phyloP scores from a whole-genome alignment of 164 flowering plant species.

The Magnolia kwangsiensis region DNA sequence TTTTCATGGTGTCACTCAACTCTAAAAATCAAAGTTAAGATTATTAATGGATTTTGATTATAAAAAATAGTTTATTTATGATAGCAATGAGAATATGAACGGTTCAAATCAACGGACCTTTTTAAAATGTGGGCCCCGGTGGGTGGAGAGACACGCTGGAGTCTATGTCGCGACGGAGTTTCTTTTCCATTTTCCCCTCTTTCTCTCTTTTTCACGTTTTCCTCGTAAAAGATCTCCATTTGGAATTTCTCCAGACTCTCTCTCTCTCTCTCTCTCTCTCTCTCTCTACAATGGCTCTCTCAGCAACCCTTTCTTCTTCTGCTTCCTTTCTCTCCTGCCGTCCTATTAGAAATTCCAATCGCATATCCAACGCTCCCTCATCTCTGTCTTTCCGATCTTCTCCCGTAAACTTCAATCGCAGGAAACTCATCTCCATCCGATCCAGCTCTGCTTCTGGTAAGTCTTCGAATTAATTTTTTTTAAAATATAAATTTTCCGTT shows the following conservation, averaged over 20 bases:
- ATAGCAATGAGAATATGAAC: no score
- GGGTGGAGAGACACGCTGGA: no score
- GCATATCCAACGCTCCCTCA: neutral
- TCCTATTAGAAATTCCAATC: neutral
- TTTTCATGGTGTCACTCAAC: no score
- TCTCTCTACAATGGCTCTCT: neutral
- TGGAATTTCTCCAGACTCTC: neutral
- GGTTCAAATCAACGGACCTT: no score
- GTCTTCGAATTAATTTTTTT: no score
- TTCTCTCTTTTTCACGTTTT: neutral
- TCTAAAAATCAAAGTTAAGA: no score
- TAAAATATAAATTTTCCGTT: no score
- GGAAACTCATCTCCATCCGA: constrained; percentile 4
- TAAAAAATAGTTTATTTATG: no score
- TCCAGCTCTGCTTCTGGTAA: constrained; percentile 11
- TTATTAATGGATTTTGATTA: no score
- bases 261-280: neutral
- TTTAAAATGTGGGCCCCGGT: no score
- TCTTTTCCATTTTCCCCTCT: neutral
- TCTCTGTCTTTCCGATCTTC: neutral
- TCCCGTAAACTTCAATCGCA: neutral
- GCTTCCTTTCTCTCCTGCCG: constrained; percentile 2
- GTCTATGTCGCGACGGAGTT: no score
- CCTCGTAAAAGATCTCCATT: neutral
- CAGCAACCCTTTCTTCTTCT: neutral